Conservation (phyloP, 495 filamentous ascomycete genomes). For the Staphylotrichum longicolle region DNA sequence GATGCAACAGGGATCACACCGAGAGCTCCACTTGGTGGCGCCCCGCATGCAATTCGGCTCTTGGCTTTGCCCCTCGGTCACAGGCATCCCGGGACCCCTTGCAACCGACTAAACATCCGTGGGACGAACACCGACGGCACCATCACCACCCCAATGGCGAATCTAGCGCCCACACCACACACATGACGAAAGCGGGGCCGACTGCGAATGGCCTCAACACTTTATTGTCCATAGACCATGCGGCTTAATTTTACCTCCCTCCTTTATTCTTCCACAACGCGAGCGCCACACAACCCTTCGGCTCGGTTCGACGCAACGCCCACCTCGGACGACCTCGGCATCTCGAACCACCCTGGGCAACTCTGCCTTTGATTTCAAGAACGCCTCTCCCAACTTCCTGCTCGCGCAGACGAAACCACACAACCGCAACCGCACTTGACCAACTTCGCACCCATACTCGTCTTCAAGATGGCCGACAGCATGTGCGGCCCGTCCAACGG, state of each 20-base stretch:
- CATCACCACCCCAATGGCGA: slow-evolving; percentile 16
- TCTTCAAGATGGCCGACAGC: slow-evolving; percentile 64
- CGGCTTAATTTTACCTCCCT: not conserved
- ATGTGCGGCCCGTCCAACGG: slow-evolving; percentile 90
- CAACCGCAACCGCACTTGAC: not conserved
- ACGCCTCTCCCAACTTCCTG: not conserved
- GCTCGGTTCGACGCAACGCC: slow-evolving; percentile 14
- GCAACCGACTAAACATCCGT: not conserved
- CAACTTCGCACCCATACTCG: slow-evolving; percentile 24
- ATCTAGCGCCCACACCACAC: slow-evolving; percentile 6
- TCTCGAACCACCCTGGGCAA: not conserved
- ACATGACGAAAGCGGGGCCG: slow-evolving; percentile 2
- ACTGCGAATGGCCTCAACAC: slow-evolving; percentile 12
- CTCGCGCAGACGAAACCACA: not conserved
- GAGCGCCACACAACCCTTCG: not conserved
- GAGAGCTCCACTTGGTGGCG: slow-evolving; percentile 1
- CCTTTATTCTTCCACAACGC: slow-evolving; percentile 11
- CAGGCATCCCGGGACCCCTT: slow-evolving; percentile 4
- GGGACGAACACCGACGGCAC: slow-evolving; percentile 7
- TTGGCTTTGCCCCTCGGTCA: slow-evolving; percentile 19
- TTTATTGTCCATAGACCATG: slow-evolving; percentile 16
- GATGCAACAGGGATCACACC: not conserved
- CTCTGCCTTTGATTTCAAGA: slow-evolving; percentile 4
- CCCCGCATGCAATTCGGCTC: not conserved
- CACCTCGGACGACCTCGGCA: slow-evolving; percentile 21